These are phyloP conservation scores for Fusarium torulosum DNA, from an alignment of 2,329 filamentous ascomycete genomes.

Conservation along the genomic window DNA sequence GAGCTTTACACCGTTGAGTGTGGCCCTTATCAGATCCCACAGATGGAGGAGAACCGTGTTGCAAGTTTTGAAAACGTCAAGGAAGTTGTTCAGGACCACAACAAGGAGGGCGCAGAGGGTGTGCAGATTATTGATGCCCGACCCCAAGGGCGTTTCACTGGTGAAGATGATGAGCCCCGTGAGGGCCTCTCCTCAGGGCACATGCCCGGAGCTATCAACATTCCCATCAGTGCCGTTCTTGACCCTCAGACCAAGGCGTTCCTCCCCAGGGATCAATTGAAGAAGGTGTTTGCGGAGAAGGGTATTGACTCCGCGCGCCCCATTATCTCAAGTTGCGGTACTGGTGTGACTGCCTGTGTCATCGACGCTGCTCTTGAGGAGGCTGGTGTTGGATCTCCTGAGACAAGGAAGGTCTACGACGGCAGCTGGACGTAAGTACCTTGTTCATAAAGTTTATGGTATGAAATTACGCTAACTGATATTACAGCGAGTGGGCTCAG, in stretches of 20 bases:
- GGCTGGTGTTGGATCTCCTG: constrained; percentile 77
- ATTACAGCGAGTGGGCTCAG: constrained; percentile 74
- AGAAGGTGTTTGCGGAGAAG: constrained; percentile 81
- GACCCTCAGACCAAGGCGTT: constrained; percentile 87
- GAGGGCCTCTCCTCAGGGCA: constrained; percentile 89
- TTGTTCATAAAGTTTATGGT: constrained; percentile 2
- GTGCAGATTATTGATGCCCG: constrained; percentile 92
- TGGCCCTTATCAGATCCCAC: constrained; percentile 72
- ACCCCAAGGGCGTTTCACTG: constrained; percentile 82
- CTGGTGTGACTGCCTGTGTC: constrained; percentile 91
- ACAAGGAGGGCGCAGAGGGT: constrained; percentile 85
- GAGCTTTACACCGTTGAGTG: constrained; percentile 76
- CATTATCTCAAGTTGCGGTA: constrained; percentile 90
- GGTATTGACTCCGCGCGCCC: constrained; percentile 83
- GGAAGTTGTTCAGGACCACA: constrained; percentile 78
- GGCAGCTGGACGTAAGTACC: constrained; percentile 94
- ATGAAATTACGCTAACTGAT: constrained; percentile 46
- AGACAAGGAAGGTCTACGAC: constrained; percentile 85
- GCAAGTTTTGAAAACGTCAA: constrained; percentile 86
- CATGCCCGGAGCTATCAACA: constrained; percentile 86
- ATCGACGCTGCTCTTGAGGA: constrained; percentile 88
- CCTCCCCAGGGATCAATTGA: constrained; percentile 77
- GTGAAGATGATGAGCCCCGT: constrained; percentile 86
- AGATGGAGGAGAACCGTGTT: constrained; percentile 73
- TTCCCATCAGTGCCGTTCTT: constrained; percentile 84